Percentiles rank a stretch among this genome's conserved stretches.
These are phyloP conservation scores for Schoenoplectus triqueter DNA, from an alignment of 202 grass and related monocot species.

Conservation along the genomic window DNA sequence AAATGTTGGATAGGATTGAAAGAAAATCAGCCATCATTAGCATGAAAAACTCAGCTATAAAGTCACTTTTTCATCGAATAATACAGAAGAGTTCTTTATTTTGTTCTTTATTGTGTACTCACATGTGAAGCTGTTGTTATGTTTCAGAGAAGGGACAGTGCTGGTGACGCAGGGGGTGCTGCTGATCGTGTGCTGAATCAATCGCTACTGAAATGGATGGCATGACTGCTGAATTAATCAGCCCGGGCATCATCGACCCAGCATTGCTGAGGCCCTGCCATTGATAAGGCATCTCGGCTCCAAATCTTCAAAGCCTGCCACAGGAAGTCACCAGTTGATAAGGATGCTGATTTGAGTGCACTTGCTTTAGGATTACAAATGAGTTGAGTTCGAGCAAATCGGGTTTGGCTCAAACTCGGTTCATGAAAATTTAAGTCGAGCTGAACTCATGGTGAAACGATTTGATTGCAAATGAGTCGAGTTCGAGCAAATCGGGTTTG, in stretches of 20 bases:
- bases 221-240: constrained; percentile 86
- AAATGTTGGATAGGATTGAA: neutral
- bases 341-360: constrained; percentile 78
- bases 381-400: no score
- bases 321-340: constrained; percentile 82
- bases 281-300: constrained; percentile 69
- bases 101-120: constrained; percentile 16
- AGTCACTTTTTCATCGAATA: neutral
- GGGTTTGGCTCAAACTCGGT: no score
- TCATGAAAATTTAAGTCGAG: no score
- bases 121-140: constrained; percentile 17
- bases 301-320: constrained; percentile 95
- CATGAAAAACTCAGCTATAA: neutral
- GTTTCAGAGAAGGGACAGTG: constrained; percentile 80
- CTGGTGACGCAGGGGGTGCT: constrained; percentile 86
- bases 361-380: constrained; percentile 40
- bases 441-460: no score
- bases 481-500: no score
- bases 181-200: constrained; percentile 91
- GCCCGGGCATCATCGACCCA: constrained; percentile 88
- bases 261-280: constrained; percentile 86
- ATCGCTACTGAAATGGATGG: constrained; percentile 93
- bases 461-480: no score
- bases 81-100: neutral
- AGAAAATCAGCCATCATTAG: neutral